Evolutionary conservation across 805 yeast genomes (phyloP), one percentile per base, ranked within the genome.

Genomic region (Yamadazyma laniorum): DNA sequence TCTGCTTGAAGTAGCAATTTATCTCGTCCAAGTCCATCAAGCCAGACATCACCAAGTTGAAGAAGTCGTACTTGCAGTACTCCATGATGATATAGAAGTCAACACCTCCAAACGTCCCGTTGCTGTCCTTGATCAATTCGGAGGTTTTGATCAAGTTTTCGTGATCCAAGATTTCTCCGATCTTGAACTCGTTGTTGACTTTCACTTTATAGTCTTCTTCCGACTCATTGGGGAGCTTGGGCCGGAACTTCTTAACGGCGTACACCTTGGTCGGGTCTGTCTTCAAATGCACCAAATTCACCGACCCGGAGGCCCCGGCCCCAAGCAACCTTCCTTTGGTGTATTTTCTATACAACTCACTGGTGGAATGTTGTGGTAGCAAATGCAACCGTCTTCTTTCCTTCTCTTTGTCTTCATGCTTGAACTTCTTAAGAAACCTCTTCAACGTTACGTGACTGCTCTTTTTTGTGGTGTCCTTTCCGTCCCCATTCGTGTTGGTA

Each of bases 301-400:
- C 98, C 0, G 93, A 82, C 2, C 98, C 97, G 17, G 95, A 90
- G 1, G 97, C 97, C 11, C 98, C 98, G 41, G 90, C 80, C 16
- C 98, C 98, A 34, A 88, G 67, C 16, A 82, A 67, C 45, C 75
- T 74, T 9, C 95, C 95, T 17, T 79, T 70, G 5, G 56, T 42
- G 59, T 87, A 88, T 50, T 83, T 82, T 37, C 78, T 48, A 37
- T 53, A 58, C 17, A 67, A 43, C 7, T 53, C 54, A 13, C 63
- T 49, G 41, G 44, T 36, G 4, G 55, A 28, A 37, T 51, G 56
- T 26, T 34, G 42, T 13, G 50, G 54, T 26, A 45, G 34, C 11
- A 43, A 39, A 38, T 30, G 47, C 15, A 6, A 35, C n/a, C 18
- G 42, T 18, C 31, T 39, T 32, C 21, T 33, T 22, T 40, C 42